Conservation (phyloP, 805 yeast species). For the Candida pini region DNA sequence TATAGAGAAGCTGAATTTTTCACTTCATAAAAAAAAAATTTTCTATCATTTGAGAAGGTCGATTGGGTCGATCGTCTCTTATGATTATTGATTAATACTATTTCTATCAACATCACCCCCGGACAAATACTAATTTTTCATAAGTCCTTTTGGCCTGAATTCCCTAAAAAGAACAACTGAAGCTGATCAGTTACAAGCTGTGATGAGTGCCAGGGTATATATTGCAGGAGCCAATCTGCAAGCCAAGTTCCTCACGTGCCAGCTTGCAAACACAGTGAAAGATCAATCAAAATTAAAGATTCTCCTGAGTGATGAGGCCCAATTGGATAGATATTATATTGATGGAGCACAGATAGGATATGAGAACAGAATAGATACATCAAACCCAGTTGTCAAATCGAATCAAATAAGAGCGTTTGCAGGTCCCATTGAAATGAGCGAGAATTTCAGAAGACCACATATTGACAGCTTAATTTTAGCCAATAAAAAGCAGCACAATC, state of each 20-base stretch:
- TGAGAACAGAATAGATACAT: conserved; percentile 7
- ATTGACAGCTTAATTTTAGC: conserved; percentile 12
- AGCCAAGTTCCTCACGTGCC: conserved; percentile 16
- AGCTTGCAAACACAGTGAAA: conserved; percentile 8
- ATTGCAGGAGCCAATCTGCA: conserved; percentile 15
- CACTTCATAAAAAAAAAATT: too few relatives aligned
- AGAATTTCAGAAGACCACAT: background rate
- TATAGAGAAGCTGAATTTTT: too few relatives aligned
- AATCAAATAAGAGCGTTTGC: background rate
- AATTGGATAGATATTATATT: conserved; percentile 5
- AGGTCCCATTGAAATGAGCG: background rate
- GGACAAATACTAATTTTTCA: too few relatives aligned
- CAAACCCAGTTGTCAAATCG: conserved; percentile 7
- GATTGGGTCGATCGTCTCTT: too few relatives aligned
- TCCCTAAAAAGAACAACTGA: too few relatives aligned
- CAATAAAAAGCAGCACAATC: conserved; percentile 3
- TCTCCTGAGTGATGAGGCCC: conserved; percentile 6
- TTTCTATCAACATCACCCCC: too few relatives aligned
- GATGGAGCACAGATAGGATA: conserved; percentile 10
- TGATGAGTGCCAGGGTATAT: conserved; percentile 12
- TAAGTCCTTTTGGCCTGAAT: too few relatives aligned
- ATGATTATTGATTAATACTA: too few relatives aligned
- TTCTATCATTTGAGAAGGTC: too few relatives aligned
- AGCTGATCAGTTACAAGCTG: too few relatives aligned
- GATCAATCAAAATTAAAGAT: conserved; percentile 4